Conservation (phyloP, 192 early-diverging fungal genomes). For the Spizellomyces punctatus region DNA sequence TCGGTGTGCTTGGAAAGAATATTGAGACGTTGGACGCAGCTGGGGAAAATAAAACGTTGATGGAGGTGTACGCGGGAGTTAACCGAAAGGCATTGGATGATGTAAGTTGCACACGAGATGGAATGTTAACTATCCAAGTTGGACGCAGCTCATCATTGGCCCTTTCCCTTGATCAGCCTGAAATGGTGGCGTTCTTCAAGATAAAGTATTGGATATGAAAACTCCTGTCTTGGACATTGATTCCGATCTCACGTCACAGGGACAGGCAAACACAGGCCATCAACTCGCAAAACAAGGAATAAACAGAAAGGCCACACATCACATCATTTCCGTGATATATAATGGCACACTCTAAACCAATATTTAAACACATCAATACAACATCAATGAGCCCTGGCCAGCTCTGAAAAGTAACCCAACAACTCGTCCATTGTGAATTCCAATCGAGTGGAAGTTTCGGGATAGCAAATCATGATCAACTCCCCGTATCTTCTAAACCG, state of each 20-base stretch:
- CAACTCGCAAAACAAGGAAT: too few species aligned
- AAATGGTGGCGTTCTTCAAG: conserved; percentile 57
- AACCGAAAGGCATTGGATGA: conserved; percentile 44
- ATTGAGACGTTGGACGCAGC: conserved; percentile 50
- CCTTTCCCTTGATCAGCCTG: conserved; percentile 37
- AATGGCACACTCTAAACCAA: too few species aligned
- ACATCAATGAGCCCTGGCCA: conserved; percentile 59
- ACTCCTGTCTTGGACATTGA: too few species aligned
- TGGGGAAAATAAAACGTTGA: conserved; percentile 45
- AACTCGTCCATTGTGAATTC: conserved; percentile 88
- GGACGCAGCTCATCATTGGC: not conserved
- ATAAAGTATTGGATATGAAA: conserved; percentile 49
- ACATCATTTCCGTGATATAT: too few species aligned
- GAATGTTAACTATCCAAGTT: not conserved
- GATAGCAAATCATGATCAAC: conserved; percentile 83
- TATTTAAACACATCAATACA: too few species aligned
- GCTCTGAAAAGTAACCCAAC: conserved; percentile 70
- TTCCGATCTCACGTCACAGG: too few species aligned
- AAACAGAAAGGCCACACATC: too few species aligned
- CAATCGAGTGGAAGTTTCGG: conserved; percentile 75
- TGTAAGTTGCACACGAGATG: conserved; percentile 17
- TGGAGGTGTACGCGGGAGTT: conserved; percentile 51
- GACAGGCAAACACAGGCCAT: too few species aligned
- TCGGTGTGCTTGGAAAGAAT: conserved; percentile 43
- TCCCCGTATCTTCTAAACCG: conserved; percentile 81